Base-by-base conservation (phyloP, 2,329 filamentous ascomycete genomes). In the Myriosclerotinia curreyana region DNA sequence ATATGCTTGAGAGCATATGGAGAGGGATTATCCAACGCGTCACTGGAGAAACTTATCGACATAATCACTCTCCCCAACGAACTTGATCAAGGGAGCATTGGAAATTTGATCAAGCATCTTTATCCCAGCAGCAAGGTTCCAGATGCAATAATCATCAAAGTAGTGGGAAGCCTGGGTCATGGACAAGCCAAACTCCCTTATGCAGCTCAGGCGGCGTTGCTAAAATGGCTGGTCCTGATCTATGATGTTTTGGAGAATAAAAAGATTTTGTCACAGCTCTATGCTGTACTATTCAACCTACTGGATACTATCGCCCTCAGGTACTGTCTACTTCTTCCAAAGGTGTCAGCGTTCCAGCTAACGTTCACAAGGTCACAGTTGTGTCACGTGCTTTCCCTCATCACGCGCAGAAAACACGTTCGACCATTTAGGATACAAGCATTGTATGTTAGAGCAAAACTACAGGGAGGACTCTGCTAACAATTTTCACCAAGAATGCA, bases 351-450 rank as follows among this genome's bases (percentile, higher is more conserved):
- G 6, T 42, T 25, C 48, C n/a, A 15, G 28, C 65, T 66, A 44
- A 66, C 56, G n/a, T 49, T 66, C 28, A n/a, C 71, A 60, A 65
- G 73, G 66, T 61, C 73, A 60, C 72, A 72, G 67, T 74, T 95
- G 58, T 93, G 91, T 72, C 90, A 96, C 76, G 76, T 96, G 44
- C 80, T 96, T 28, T 91, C 90, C 4, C 76, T 94, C 38, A 85
- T 94, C 54, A 96, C 92, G 53, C 82, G 90, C 64, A 86, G 92
- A 64, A 91, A 87, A 72, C 91, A 96, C 76, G 91, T 96, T 52
- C 87, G 88, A 68, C 91, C 91, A 2, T 93, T 92, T 73, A 83
- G 92, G 65, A 93, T 96, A 65, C 91, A 96, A 73, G 80, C 86
- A 51, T 78, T 96, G 85, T 88, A 73, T 74, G 84, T 75, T 36